These are phyloP conservation scores for Podospora pseudopauciseta DNA, from an alignment of 495 filamentous ascomycete genomes.

Conservation along the genomic window DNA sequence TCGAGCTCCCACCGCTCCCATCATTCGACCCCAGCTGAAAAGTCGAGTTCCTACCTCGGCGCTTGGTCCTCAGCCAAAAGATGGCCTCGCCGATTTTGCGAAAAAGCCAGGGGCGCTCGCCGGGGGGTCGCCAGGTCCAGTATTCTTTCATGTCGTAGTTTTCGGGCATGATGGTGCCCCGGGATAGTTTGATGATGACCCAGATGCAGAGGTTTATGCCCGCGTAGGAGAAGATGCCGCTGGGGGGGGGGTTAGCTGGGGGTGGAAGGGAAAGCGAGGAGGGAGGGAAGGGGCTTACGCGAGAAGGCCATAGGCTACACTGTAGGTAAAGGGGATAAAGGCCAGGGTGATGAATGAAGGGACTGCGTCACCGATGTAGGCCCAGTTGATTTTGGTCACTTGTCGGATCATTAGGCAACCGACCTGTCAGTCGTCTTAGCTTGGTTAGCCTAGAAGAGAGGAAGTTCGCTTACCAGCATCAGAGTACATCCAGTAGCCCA, in stretches of 20 bases:
- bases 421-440: conserved; percentile 31
- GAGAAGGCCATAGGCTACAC: conserved; percentile 74
- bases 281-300: conserved; percentile 42
- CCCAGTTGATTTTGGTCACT: conserved; percentile 52
- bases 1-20: conserved; percentile 6
- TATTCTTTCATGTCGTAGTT: conserved; percentile 71
- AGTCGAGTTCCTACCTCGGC: conserved; percentile 8
- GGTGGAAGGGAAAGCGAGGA: background rate
- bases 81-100: conserved; percentile 18
- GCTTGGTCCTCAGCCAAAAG: conserved; percentile 18
- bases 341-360: conserved; percentile 77
- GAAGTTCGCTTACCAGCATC: conserved; percentile 55
- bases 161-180: conserved; percentile 60
- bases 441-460: too few relatives aligned
- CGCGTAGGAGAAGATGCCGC: conserved; percentile 69
- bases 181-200: conserved; percentile 48
- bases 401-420: conserved; percentile 57
- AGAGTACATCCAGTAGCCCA: conserved; percentile 82
- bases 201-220: conserved; percentile 63
- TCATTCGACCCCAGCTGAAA: conserved; percentile 14
- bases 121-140: conserved; percentile 60
- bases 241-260: conserved; percentile 25
- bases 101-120: conserved; percentile 35
- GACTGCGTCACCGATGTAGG: conserved; percentile 62
- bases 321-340: conserved; percentile 79